These are phyloP conservation scores for Triticum monococcum DNA, from an alignment of 176 grass and related monocot genomes.

Conservation along the genomic window DNA sequence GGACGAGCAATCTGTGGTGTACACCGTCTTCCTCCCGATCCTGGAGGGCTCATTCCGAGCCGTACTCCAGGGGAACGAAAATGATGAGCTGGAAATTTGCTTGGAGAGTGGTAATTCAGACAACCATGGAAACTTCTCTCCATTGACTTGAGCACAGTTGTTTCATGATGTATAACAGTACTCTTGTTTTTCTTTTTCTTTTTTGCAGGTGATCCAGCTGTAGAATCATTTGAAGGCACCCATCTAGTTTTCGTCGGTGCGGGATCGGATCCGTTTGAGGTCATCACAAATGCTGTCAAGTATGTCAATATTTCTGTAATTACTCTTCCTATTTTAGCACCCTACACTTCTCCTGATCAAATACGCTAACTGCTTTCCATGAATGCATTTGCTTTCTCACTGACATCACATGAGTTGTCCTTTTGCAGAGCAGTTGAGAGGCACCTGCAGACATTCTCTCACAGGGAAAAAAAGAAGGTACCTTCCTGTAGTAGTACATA, in stretches of 20 bases:
- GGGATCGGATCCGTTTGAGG: constrained; percentile 73
- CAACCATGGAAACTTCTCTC: not conserved
- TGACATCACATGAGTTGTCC: constrained; percentile 21
- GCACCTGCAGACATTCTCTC: constrained; percentile 73
- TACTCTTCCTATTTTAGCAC: constrained; percentile 9
- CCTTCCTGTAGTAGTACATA: constrained; percentile 6
- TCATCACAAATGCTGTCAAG: constrained; percentile 74
- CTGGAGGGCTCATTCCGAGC: constrained; percentile 74
- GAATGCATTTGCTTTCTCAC: constrained; percentile 17
- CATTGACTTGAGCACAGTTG: constrained; percentile 14
- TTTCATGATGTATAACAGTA: constrained; percentile 3
- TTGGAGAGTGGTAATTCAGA: constrained; percentile 66
- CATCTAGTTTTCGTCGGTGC: constrained; percentile 74
- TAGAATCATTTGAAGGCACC: constrained; percentile 68
- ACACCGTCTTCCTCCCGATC: constrained; percentile 73
- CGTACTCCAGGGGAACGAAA: constrained; percentile 70
- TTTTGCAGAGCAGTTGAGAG: constrained; percentile 66
- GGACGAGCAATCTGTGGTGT: constrained; percentile 37
- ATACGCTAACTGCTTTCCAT: not conserved
- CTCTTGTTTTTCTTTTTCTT: not conserved
- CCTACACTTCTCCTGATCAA: not conserved
- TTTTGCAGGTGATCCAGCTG: constrained; percentile 62
- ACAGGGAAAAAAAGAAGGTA: constrained; percentile 79
- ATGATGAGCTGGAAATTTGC: constrained; percentile 79
- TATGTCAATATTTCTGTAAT: constrained; percentile 30